These are phyloP conservation scores for Solanum okadae DNA, from an alignment of 257 asterid species.

Conservation along the genomic window DNA sequence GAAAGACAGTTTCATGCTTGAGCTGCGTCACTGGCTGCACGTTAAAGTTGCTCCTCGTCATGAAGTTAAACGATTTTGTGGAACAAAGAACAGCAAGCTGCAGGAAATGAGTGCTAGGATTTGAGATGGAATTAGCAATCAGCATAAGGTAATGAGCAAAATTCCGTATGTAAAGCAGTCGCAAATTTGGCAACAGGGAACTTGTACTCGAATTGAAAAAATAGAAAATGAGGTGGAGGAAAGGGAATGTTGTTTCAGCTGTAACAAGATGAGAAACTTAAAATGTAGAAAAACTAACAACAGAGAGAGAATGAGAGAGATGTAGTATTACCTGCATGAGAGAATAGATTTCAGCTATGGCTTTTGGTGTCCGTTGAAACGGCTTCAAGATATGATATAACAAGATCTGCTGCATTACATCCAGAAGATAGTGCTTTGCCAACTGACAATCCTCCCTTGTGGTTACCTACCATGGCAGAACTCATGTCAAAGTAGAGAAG, in stretches of 20 bases:
- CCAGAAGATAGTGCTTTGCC: constrained; percentile 87
- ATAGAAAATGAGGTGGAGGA: background rate
- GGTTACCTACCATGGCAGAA: constrained; percentile 56
- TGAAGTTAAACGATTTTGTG: background rate
- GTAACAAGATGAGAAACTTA: background rate
- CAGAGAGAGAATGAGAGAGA: background rate
- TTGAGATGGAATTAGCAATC: background rate
- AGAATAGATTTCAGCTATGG: background rate
- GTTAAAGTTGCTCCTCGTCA: background rate
- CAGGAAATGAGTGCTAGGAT: background rate
- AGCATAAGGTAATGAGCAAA: background rate
- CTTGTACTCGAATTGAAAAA: background rate
- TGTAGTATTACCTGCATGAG: background rate
- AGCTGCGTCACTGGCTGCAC: background rate
- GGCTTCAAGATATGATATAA: constrained; percentile 66
- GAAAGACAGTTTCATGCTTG: background rate
- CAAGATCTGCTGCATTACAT: constrained; percentile 83
- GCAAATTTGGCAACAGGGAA: background rate
- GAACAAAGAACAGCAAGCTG: background rate
- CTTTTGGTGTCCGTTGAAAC: constrained; percentile 7
- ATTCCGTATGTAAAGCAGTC: background rate
- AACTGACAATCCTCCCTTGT: constrained; percentile 85
- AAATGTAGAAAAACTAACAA: background rate
- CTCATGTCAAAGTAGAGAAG: background rate
- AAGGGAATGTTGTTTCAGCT: background rate